Base-by-base conservation (phyloP, 495 filamentous ascomycete species). In the Pyrenula massariospora region DNA sequence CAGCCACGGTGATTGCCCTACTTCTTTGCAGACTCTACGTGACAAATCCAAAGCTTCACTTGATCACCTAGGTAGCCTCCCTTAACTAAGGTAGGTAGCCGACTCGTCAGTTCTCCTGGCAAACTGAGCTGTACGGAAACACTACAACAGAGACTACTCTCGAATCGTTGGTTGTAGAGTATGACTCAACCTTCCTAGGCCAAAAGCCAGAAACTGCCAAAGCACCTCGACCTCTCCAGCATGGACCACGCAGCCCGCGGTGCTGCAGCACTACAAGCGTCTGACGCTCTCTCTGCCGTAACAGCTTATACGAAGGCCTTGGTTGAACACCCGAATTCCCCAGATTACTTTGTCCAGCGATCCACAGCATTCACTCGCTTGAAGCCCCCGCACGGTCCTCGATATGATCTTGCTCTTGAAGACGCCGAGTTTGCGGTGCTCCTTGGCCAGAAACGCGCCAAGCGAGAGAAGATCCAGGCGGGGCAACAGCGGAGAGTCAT, bases 281-380 rank as follows among this genome's bases (percentile, higher is more conserved):
- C 77, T 50, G 75, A 94, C 54, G 93, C 80, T 59, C 65, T 71
- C 10, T 71, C 73, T 24, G 92, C 90, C 10, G 81, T 95, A 62
- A 67, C 70, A 8, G 74, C 85, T 60, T 89, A 88, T 60, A 88
- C 91, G n/a, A 72, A 77, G 51, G 93, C 91, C n/a, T 71, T 98
- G 3, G 61, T 74, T 24, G 66, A 70, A 31, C 76, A 77, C 5
- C 84, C 87, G 11, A 80, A 77, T 25, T 86, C 90, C 8, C 86
- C 89, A 3, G 67, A 81, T 57, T 97, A 94, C 79, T 87, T 93
- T 59, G 82, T 95, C 58, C 85, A 93, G 66, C 89, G 94, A 23
- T 87, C 89, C 1, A 91, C 84, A 11, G 90, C 91, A 24, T 85
- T 89, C 63, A 80, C 88, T 10, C 86, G 91, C 55, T 70, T 81